These are phyloP conservation scores for Coemansia sp. DNA, from an alignment of 192 early-diverging fungal species.

Conservation along the genomic window DNA sequence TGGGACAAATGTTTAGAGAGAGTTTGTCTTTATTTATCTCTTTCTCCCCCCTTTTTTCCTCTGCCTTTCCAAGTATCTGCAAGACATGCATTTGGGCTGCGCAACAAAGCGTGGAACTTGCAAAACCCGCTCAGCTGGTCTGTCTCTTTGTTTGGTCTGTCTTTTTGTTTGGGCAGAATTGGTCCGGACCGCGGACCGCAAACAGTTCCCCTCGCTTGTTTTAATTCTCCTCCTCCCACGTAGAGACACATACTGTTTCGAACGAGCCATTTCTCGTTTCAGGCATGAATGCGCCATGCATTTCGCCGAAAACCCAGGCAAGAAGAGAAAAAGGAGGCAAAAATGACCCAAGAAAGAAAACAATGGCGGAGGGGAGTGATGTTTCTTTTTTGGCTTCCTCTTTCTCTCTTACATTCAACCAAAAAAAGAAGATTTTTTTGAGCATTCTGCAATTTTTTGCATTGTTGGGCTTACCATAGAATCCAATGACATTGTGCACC, in stretches of 20 bases:
- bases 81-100: not conserved
- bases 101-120: not conserved
- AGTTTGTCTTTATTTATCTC: not conserved
- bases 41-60: not conserved
- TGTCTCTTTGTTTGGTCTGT: not conserved
- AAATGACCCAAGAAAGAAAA: not conserved
- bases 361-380: not conserved
- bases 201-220: not conserved
- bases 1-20: not conserved
- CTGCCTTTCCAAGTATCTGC: not conserved
- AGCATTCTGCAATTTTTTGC: not conserved
- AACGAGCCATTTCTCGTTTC: not conserved
- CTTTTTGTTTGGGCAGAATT: not conserved
- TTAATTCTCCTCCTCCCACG: not conserved
- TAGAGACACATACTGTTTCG: not conserved
- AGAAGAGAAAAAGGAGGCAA: not conserved
- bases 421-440: too few relatives aligned
- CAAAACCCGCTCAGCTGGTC: not conserved
- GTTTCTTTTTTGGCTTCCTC: too few relatives aligned
- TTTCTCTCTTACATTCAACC: not conserved
- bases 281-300: conserved; percentile 5
- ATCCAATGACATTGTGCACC: conserved; percentile 12
- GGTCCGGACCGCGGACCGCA: not conserved
- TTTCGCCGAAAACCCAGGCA: not conserved
- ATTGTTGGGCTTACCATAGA: conserved; percentile 24